Evolutionary conservation across 768 basidiomycete species (phyloP).

Genomic region (Pisolithus tinctorius): DNA sequence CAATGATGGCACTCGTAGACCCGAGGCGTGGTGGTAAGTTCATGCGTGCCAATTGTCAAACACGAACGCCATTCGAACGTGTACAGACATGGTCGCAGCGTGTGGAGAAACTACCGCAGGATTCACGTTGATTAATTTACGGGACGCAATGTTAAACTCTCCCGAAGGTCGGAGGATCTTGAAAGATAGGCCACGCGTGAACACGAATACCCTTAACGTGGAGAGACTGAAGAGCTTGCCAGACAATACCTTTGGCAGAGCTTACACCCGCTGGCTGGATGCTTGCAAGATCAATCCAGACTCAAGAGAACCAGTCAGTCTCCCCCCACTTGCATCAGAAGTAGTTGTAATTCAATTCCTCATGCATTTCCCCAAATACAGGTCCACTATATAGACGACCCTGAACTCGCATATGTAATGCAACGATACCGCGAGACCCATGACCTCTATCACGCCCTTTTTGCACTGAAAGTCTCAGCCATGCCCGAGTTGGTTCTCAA

Average conservation of each 20-base stretch:
- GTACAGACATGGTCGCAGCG: constrained; percentile 90
- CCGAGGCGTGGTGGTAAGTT: constrained; percentile 78
- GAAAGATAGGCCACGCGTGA: constrained; percentile 77
- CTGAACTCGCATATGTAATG: constrained; percentile 96
- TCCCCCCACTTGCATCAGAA: background rate
- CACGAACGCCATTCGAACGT: background rate
- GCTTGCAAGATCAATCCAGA: constrained; percentile 88
- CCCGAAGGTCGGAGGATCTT: constrained; percentile 81
- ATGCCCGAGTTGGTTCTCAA: constrained; percentile 92
- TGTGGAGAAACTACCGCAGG: constrained; percentile 91
- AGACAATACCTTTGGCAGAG: constrained; percentile 77
- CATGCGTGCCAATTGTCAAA: background rate
- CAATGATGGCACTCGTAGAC: constrained; percentile 71
- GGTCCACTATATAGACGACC: constrained; percentile 94
- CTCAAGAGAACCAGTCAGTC: constrained; percentile 77
- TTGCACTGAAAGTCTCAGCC: constrained; percentile 82
- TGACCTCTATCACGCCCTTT: constrained; percentile 93
- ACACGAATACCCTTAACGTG: constrained; percentile 70
- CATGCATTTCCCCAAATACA: constrained; percentile 24
- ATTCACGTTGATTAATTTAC: constrained; percentile 63
- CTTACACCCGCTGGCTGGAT: constrained; percentile 88
- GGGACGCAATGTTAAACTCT: constrained; percentile 70
- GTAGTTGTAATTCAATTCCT: background rate
- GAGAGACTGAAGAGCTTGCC: constrained; percentile 55
- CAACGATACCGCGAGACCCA: constrained; percentile 97